Percentiles rank a stretch among this genome's conserved stretches.
These are phyloP conservation scores for Fusarium avenaceum DNA, from an alignment of 2,329 filamentous ascomycete species.

Conservation along the genomic window DNA sequence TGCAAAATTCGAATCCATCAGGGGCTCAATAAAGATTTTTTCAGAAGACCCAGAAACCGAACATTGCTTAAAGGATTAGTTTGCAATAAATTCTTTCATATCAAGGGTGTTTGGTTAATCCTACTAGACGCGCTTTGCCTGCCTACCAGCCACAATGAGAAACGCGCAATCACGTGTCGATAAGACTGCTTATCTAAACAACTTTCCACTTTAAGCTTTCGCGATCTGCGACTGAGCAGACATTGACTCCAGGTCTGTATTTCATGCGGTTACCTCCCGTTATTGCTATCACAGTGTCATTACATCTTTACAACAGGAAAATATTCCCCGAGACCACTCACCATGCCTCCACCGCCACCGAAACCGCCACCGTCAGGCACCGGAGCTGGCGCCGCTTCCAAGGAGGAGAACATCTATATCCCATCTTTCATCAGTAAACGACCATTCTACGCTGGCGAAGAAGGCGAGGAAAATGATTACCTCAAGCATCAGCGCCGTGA, in stretches of 20 bases:
- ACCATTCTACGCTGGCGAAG: conserved; percentile 91
- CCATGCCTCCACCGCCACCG: conserved; percentile 50
- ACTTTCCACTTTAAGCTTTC: conserved; percentile 13
- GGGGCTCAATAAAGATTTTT: conserved; percentile 4
- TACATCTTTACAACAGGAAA: background rate
- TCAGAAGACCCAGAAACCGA: background rate
- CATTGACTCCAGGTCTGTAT: conserved; percentile 2
- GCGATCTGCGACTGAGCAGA: conserved; percentile 7
- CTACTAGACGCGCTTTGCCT: conserved; percentile 29
- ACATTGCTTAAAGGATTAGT: background rate
- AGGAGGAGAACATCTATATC: conserved; percentile 98
- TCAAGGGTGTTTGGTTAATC: conserved; percentile 4
- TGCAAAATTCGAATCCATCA: conserved; percentile 37
- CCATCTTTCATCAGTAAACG: conserved; percentile 98
- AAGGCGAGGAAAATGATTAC: conserved; percentile 85
- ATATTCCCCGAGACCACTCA: background rate
- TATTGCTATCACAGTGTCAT: background rate
- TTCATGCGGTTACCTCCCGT: background rate
- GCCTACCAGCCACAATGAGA: conserved; percentile 6
- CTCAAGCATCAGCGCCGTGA: conserved; percentile 89
- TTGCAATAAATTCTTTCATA: conserved; percentile 3
- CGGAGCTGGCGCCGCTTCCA: conserved; percentile 65
- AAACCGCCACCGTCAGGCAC: conserved; percentile 54
- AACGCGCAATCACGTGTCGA: conserved; percentile 39
- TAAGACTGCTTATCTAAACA: conserved; percentile 38